Percentiles rank a stretch among this genome's conserved stretches.
These are phyloP conservation scores for Waltiozyma sp. DNA, from an alignment of 1,139 yeast species.

Conservation along the genomic window DNA sequence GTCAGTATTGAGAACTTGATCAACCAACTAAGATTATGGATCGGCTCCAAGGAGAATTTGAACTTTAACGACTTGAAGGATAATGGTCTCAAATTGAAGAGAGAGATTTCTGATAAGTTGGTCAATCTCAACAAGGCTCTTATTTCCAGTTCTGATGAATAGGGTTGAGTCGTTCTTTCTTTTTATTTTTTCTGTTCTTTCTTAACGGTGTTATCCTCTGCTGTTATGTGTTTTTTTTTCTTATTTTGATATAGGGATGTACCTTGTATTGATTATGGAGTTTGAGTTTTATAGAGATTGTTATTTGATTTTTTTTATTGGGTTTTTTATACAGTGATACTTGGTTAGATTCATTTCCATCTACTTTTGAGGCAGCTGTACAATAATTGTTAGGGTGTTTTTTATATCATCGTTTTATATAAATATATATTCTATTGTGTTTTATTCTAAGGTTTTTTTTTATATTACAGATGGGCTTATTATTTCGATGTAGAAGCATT, in stretches of 20 bases:
- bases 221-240: too few species aligned
- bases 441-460: not conserved
- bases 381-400: too few species aligned
- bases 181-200: not conserved
- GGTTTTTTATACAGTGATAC: too few species aligned
- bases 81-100: constrained; percentile 14
- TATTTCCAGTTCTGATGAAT: not conserved
- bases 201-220: not conserved
- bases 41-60: constrained; percentile 14
- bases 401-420: too few species aligned
- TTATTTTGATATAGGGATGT: too few species aligned
- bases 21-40: constrained; percentile 17
- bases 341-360: too few species aligned
- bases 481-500: too few species aligned
- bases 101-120: constrained; percentile 18
- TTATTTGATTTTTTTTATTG: too few species aligned
- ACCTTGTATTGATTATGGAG: too few species aligned
- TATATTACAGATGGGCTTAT: too few species aligned
- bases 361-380: too few species aligned
- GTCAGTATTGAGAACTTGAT: constrained; percentile 10
- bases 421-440: not conserved
- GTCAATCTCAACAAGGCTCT: constrained; percentile 15
- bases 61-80: constrained; percentile 14
- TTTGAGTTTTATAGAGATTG: too few species aligned
- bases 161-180: not conserved